Base-by-base conservation (phyloP, 2,329 filamentous ascomycete genomes). In the Juglanconis juglandina region DNA sequence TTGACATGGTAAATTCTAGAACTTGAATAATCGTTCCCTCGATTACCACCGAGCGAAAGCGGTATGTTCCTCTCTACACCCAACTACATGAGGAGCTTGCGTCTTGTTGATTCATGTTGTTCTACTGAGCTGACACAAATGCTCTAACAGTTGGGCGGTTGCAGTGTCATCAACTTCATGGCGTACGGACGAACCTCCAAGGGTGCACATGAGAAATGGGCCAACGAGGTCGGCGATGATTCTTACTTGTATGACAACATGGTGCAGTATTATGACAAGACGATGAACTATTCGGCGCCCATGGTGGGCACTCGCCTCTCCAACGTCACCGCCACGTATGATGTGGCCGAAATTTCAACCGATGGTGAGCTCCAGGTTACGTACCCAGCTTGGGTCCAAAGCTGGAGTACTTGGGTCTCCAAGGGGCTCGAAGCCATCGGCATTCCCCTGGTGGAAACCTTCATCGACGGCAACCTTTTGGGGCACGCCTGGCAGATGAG, bases 141-240 rank as follows among this genome's bases (percentile, higher is more conserved):
- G 24, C 24, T 24, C 24, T 24, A 24, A 24, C 24, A 24, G 37
- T 44, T 61, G 17, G 59, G 59, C 24, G 59, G 59, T 1, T 53
- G 50, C 32, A 37, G 49, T 24, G 33, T 39, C 9, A 33, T 58
- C 14, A 61, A 61, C n/a, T 39, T 33, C 44, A 51, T 61, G 56
- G 46, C 42, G 11, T 61, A 61, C 50, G 33, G 34, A 5, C 56
- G 52, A 3, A 33, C 9, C n/a, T 46, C 35, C n/a, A 48, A 30
- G 6, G 60, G 56, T n/a, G 37, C 60, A 13, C 44, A 41, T 9
- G 46, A 59, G 33, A 47, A 42, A 24, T 62, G 60, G 60, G 60
- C 60, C 3, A 56, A 62, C 9, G 13, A 39, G 11, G 60, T 59
- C 9, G 56, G 37, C 10, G 60, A 62, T 17, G 32, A 59, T 33